A percentile compares a stretch with the other conserved stretches of the same genome.
These are phyloP conservation scores for Moniliophthora roreri DNA, from an alignment of 1,284 basidiomycete species.

Conservation along the genomic window DNA sequence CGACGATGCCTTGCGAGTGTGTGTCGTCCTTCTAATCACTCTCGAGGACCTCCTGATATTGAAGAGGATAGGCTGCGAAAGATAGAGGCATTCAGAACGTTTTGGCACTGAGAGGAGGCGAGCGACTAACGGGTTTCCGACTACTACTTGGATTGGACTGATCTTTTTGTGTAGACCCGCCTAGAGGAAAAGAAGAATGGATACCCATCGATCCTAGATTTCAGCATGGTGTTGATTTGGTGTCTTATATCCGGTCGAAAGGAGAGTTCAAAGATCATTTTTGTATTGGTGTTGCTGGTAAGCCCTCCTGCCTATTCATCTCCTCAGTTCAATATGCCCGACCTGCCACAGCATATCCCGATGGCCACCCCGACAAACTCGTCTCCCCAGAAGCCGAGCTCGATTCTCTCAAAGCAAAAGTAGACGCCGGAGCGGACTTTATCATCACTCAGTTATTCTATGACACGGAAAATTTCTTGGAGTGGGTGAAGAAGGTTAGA, in stretches of 20 bases:
- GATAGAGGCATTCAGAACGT: conserved; percentile 87
- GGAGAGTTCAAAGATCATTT: conserved; percentile 85
- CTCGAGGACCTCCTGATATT: conserved; percentile 9
- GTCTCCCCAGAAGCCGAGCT: conserved; percentile 73
- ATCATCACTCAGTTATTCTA: conserved; percentile 99
- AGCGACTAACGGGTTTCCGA: conserved; percentile 18
- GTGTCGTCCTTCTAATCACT: conserved; percentile 16
- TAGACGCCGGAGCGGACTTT: conserved; percentile 94
- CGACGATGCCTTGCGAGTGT: conserved; percentile 80
- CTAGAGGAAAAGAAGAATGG: conserved; percentile 92
- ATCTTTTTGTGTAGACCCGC: conserved; percentile 65
- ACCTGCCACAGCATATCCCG: conserved; percentile 74
- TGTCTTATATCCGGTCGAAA: conserved; percentile 82
- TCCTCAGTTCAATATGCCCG: conserved; percentile 1
- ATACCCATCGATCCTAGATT: conserved; percentile 85
- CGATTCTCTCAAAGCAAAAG: conserved; percentile 80
- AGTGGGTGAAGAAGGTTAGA: conserved; percentile 76
- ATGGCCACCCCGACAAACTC: conserved; percentile 80
- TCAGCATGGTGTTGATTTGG: conserved; percentile 86
- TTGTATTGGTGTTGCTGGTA: conserved; percentile 90
- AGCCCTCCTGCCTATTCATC: conserved; percentile 13
- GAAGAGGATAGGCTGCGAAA: conserved; percentile 79
- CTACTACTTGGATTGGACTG: conserved; percentile 1
- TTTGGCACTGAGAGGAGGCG: conserved; percentile 88
- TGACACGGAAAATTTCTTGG: conserved; percentile 83